Evolutionary conservation across 345 rosid species (phyloP), one percentile per base, ranked within the genome.

Genomic region (Sisymbrium irio): DNA sequence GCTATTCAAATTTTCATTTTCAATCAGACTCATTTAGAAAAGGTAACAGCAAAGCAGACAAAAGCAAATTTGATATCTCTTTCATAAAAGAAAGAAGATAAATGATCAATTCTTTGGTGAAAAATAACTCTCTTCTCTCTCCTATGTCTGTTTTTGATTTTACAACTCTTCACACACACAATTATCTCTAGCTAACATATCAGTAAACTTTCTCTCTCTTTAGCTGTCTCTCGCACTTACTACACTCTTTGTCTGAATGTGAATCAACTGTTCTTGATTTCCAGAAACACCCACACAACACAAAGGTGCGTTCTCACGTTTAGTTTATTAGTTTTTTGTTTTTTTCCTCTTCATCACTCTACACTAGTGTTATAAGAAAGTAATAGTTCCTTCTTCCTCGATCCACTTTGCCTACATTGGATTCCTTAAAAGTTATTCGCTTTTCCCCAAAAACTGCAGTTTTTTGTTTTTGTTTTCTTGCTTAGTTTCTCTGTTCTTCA

Each of bases 391-490:
- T 20, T 10, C 30, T 7, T 61, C 66, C 4, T 0, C 2, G 2
- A 18, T 45, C 35, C 36, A 69, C 55, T 69, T 54, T 53, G 11
- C 15, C 22, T 25, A 45, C 79, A 63, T 76, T 76, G 79, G 75
- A 69, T 69, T 76, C 74, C 70, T 45, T 17, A 54, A 76, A 75
- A 69, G 75, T 69, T 25, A 14, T 28, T 17, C 1, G 11, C 56
- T 68, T 68, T 40, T 0, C 41, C n/a, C 3, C 13, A 4, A 67
- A 74, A 9, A 36, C 9, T 2, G 11, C 6, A 40, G 2, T 25
- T 51, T 75, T 49, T 46, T 35, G 33, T 54, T 37, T 20, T 8
- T 36, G n/a, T 2, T 18, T 39, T 20, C 20, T 72, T 49, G 30
- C 56, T 51, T 54, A 33, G 54, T 56, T 51, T 73, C 63, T 15